phyloP scores from a whole-genome alignment of 345 rosid genomes.

The Eucalyptus guilfoylei region DNA sequence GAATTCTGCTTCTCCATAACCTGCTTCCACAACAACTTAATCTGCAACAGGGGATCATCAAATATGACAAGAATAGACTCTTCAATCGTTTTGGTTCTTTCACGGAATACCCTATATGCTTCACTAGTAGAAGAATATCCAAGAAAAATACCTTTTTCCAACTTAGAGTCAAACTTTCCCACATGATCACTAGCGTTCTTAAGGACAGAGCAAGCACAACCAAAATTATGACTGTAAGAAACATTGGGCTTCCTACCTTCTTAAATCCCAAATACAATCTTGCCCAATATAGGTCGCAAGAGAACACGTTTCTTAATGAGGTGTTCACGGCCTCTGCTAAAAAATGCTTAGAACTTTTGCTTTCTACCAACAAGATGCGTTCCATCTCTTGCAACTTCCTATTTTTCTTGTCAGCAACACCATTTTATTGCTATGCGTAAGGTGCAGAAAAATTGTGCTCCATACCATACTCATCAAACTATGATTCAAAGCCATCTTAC shows the following conservation, averaged over 20 bases:
- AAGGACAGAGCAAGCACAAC: neutral
- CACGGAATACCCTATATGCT: neutral
- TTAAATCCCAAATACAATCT: neutral
- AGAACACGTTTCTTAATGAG: neutral
- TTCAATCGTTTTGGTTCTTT: neutral
- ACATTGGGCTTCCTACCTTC: neutral
- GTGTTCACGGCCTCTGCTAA: fast-evolving
- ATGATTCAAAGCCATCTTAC: too few relatives aligned
- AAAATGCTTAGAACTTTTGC: neutral
- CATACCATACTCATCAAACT: too few relatives aligned
- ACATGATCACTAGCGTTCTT: neutral
- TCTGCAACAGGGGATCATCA: neutral
- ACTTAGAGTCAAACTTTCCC: neutral
- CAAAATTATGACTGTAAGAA: neutral
- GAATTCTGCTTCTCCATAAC: neutral
- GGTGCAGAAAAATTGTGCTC: too few relatives aligned
- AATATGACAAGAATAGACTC: neutral
- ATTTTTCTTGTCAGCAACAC: too few relatives aligned
- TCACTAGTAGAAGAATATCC: neutral
- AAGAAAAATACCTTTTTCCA: neutral
- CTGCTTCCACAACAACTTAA: neutral
- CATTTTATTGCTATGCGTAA: too few relatives aligned
- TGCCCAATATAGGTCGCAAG: neutral
- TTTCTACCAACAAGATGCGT: neutral
- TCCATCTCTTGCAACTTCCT: neutral